Evolutionary conservation across 768 basidiomycete genomes (phyloP), one percentile per base, ranked within the genome.

Genomic region (Obba rivulosa): DNA sequence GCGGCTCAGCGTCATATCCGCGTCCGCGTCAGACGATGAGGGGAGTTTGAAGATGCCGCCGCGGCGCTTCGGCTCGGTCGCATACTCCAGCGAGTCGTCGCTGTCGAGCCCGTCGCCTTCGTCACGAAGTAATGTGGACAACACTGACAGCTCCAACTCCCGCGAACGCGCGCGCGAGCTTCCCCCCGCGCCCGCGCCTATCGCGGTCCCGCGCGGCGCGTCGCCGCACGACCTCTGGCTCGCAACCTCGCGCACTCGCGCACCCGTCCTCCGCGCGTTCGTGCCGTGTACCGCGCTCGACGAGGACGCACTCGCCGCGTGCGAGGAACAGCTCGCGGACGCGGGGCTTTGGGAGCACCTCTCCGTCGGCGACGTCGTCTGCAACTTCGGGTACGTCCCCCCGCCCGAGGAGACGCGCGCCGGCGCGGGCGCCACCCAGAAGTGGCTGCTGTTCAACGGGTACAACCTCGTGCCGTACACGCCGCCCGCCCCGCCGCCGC

Each of bases 371-470:
- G 89, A 92, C 56, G 65, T 90, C 34, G 74, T 92, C 18, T 88
- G 83, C 60, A 92, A 92, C 63, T 73, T 92, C 40, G 89, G 89
- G 5, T 89, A 81, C 57, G 71, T 92, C 14, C 85, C 85, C 1
- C 67, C 75, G 17, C 56, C 42, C 43, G 34, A 45, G 22, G 17
- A 34, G 17, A 63, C 66, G 8, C 57, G 57, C 41, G 62, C 52
- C 24, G 60, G 57, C 43, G 42, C 46, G 48, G 48, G 48, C 54
- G 51, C 36, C 34, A 53, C 45, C 43, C 57, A 45, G 53, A 28
- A 59, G 46, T 92, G 89, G 89, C 72, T 92, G 17, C 55, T 92
- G n/a, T 92, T 79, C 60, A 77, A 85, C 52, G 89, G 88, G 4
- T 55, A 71, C 17, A 60, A 65, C 21, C 78, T 92, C 25, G 66